Conservation (phyloP, 805 yeast species). For the Kuraishia piskuri region DNA sequence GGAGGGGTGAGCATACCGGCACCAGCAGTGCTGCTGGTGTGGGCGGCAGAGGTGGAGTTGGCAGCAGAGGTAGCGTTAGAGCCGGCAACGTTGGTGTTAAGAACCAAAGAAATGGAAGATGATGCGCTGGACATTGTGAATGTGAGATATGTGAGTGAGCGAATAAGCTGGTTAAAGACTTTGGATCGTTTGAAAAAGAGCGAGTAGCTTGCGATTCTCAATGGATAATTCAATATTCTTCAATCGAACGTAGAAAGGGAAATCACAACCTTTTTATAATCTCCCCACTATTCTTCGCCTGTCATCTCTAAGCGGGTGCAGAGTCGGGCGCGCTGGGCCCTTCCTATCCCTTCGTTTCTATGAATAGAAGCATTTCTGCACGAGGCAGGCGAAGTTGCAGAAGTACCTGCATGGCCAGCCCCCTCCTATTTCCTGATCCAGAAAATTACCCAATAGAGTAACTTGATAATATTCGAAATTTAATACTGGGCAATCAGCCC, state of each 20-base stretch:
- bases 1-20: slow-evolving; percentile 11
- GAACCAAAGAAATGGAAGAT: slow-evolving; percentile 14
- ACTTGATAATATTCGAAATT: too few relatives aligned
- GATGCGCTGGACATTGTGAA: slow-evolving; percentile 7
- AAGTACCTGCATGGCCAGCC: neutral
- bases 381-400: neutral
- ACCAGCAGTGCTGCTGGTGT: slow-evolving; percentile 17
- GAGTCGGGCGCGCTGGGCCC: neutral
- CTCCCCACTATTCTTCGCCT: neutral
- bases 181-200: neutral
- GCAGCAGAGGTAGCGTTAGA: slow-evolving; percentile 8
- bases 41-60: slow-evolving; percentile 11
- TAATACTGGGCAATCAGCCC: neutral
- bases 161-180: neutral
- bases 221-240: neutral
- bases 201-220: neutral
- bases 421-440: neutral
- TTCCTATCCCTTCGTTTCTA: neutral
- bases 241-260: neutral
- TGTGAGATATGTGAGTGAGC: neutral
- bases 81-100: slow-evolving; percentile 15
- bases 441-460: neutral
- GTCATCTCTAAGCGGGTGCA: neutral
- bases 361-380: neutral
- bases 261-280: neutral